A percentile compares a stretch with the other conserved stretches of the same genome.
phyloP scores from a whole-genome alignment of 2,329 filamentous ascomycete species.

The Pestalotiopsis sp. region DNA sequence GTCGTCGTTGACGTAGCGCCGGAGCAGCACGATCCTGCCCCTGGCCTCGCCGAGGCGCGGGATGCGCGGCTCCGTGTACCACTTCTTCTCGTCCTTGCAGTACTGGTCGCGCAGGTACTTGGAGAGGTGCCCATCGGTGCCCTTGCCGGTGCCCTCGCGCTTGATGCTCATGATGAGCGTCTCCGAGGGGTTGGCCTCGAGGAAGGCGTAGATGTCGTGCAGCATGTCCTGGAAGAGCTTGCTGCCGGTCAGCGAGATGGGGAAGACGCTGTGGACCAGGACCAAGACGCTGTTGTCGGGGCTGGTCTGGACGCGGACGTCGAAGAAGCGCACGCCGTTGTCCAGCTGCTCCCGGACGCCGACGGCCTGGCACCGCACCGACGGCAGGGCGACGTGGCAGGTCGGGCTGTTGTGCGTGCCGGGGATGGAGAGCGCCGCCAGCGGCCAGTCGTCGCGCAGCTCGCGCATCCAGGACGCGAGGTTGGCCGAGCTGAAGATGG shows the following conservation, averaged over 20 bases:
- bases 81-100: constrained; percentile 58
- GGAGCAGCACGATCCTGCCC: constrained; percentile 81
- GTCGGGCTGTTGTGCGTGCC: constrained; percentile 96
- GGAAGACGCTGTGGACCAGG: constrained; percentile 90
- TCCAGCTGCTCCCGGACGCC: constrained; percentile 75
- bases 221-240: constrained; percentile 80
- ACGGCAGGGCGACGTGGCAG: constrained; percentile 81
- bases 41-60: constrained; percentile 79
- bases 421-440: constrained; percentile 85
- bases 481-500: constrained; percentile 72
- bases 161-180: constrained; percentile 87
- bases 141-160: constrained; percentile 82
- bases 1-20: constrained; percentile 73
- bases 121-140: constrained; percentile 78
- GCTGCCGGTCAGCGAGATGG: constrained; percentile 78
- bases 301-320: constrained; percentile 72
- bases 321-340: constrained; percentile 93
- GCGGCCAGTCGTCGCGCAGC: constrained; percentile 70
- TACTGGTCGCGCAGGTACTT: constrained; percentile 76
- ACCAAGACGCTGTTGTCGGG: constrained; percentile 66
- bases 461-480: constrained; percentile 80
- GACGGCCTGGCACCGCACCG: constrained; percentile 90
- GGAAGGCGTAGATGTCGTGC: constrained; percentile 71
- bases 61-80: constrained; percentile 79
- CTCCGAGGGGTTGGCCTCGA: constrained; percentile 78